Base-by-base conservation (phyloP, 2,329 filamentous ascomycete genomes). In the Teratosphaeriaceae sp. region DNA sequence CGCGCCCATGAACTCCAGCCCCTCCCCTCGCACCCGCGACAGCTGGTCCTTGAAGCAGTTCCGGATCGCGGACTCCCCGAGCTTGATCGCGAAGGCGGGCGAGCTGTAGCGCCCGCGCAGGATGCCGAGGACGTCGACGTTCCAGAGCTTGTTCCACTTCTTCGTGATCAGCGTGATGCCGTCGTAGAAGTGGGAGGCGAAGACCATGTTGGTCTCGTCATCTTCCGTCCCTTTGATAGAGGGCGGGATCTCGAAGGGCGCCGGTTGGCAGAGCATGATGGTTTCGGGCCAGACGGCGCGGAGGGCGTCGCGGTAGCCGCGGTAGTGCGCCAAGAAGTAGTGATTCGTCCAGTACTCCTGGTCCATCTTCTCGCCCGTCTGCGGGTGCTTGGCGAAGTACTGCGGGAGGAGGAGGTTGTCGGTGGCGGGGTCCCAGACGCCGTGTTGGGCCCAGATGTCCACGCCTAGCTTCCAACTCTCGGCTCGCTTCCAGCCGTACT, bases 91-190 rank as follows among this genome's bases (percentile, higher is more conserved):
- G 60, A 98, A 90, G 1, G 87, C 87, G 11, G 92, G 92, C 18
- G 84, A 85, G 52, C 85, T 73, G 59, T 98, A 98, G 51, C 83
- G 84, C 11, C 92, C 92, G 35, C 92, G 83, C 33, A 98, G 72
- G 12, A 98, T 79, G 2, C 92, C 92, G 39, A 98, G 80, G 3
- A 98, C 87, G 61, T 98, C 92, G 6, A 98, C 85, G 54, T 98
- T 98, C 85, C 92, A 98, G 13, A 84, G 81, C 29, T 89, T 84
- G 61, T 97, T 98, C 92, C 92, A 98, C 64, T 95, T 94, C 68
- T 98, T 98, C 11, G 88, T 97, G 76, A 98, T 85, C 3, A 98
- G 73, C 0, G 92, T 98, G 43, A 98, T 84, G 9, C 92, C 92
- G 56, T 98, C 92, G 64, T 98, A 98, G 62, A 87, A 98, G 65